phyloP scores from a whole-genome alignment of 2,329 filamentous ascomycete species.

The Fusarium nodosum region DNA sequence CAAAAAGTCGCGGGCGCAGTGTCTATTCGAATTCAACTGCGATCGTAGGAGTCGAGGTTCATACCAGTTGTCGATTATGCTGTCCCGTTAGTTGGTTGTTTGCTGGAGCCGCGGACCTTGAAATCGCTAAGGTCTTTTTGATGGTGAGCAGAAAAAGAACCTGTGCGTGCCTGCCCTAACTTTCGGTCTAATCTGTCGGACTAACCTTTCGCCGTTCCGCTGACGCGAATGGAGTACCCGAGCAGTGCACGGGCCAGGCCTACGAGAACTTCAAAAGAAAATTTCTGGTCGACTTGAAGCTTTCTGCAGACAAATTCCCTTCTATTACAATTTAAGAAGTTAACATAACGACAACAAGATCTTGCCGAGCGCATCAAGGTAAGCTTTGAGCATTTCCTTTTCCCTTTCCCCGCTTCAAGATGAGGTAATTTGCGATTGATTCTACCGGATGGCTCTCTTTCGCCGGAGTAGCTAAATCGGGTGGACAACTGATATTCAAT shows the following conservation, averaged over 20 bases:
- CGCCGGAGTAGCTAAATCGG: constrained; percentile 90
- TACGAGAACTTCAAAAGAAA: constrained; percentile 50
- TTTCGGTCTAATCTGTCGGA: constrained; percentile 46
- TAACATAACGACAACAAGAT: background rate
- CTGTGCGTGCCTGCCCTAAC: constrained; percentile 57
- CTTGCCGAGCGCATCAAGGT: constrained; percentile 46
- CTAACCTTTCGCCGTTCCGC: constrained; percentile 48
- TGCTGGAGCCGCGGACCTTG: constrained; percentile 55
- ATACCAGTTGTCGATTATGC: constrained; percentile 58
- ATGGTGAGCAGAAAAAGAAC: constrained; percentile 57
- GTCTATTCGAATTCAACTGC: constrained; percentile 46
- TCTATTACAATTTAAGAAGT: constrained; percentile 40
- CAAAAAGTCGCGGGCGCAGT: constrained; percentile 45
- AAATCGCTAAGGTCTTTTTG: constrained; percentile 60
- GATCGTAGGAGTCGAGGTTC: constrained; percentile 51
- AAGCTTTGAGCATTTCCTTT: constrained; percentile 40
- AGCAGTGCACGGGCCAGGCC: constrained; percentile 41
- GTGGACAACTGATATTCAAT: constrained; percentile 85
- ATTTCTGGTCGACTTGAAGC: constrained; percentile 26
- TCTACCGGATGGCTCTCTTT: constrained; percentile 82
- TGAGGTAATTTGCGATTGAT: constrained; percentile 99
- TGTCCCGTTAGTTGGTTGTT: constrained; percentile 57
- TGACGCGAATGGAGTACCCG: constrained; percentile 1
- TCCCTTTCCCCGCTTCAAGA: constrained; percentile 66
- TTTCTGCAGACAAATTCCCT: constrained; percentile 11